Evolutionary conservation across 2,329 filamentous ascomycete genomes (phyloP), one percentile per base, ranked within the genome.

Genomic region (Calonectria ilicicola): DNA sequence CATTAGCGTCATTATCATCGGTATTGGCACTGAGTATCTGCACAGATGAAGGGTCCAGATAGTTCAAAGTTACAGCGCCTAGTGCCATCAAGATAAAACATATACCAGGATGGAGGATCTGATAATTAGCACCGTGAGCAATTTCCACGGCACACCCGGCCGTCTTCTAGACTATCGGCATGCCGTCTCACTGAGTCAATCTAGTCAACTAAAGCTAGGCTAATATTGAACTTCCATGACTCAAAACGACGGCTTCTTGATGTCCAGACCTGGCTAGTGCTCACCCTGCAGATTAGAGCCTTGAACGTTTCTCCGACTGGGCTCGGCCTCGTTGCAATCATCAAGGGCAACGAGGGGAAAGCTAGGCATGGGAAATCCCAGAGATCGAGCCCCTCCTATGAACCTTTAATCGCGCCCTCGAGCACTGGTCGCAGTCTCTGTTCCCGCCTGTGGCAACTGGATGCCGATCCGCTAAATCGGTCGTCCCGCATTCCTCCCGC

Each of bases 401-500:
- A 14, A 47, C 42, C 42, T n/a, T n/a, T 35, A 15, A 15, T 26
- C 14, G n/a, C 6, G 32, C 35, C 23, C 14, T 40, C 21, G 12
- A 60, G n/a, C 14, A 19, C 3, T 17, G n/a, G 14, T 19, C 21
- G 53, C 53, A 23, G 35, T 26, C 32, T 23, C 26, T 32, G 65
- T 23, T n/a, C 42, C 42, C 19, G 23, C 51, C 29, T 32, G 40
- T 68, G 23, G 65, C 58, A 17, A 63, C 40, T 56, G 38, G 12
- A 35, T 14, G 56, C 19, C 46, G 66, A 49, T 38, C 23, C 35
- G 26, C 56, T 53, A 63, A 35, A 53, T n/a, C 5, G 44, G 66
- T 19, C n/a, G 66, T 69, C 56, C 58, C 66, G 66, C 66, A 63
- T 64, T 64, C 66, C 35, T 53, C 58, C 35, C 46, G 46, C 32